Conservation (phyloP, 140 eudicot genomes). For the Oenanthe javanica region DNA sequence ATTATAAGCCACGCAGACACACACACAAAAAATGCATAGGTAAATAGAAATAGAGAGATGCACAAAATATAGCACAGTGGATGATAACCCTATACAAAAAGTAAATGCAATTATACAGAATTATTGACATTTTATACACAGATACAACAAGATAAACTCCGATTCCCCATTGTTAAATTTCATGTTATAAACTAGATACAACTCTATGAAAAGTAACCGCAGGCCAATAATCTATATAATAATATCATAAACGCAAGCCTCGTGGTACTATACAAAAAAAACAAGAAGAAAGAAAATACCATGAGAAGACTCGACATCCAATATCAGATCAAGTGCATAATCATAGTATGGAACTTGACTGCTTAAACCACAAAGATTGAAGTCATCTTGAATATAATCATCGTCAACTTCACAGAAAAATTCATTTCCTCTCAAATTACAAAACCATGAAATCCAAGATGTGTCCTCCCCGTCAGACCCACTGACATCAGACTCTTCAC, state of each 20-base stretch:
- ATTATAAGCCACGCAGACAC: not conserved
- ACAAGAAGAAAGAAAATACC: constrained; percentile 32
- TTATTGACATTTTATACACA: not conserved
- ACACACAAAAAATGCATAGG: not conserved
- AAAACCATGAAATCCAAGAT: constrained; percentile 95
- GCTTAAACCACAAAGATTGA: constrained; percentile 85
- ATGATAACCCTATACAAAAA: not conserved
- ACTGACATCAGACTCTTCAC: constrained; percentile 92
- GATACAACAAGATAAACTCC: too few species aligned
- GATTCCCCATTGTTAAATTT: not conserved
- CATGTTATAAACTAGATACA: not conserved
- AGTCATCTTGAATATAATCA: constrained; percentile 92
- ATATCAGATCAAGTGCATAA: constrained; percentile 82
- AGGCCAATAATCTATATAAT: not conserved
- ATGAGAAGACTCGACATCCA: constrained; percentile 88
- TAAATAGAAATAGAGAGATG: not conserved
- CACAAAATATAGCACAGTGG: not conserved
- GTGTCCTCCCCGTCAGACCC: constrained; percentile 95
- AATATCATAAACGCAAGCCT: not conserved
- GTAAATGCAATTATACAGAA: not conserved
- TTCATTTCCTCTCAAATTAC: constrained; percentile 89
- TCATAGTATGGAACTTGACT: constrained; percentile 93
- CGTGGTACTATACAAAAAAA: not conserved
- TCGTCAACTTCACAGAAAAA: constrained; percentile 93
- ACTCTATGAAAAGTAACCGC: not conserved